Evolutionary conservation across 2,329 filamentous ascomycete genomes (phyloP), one percentile per base, ranked within the genome.

Genomic region (Xylaria polymorpha): DNA sequence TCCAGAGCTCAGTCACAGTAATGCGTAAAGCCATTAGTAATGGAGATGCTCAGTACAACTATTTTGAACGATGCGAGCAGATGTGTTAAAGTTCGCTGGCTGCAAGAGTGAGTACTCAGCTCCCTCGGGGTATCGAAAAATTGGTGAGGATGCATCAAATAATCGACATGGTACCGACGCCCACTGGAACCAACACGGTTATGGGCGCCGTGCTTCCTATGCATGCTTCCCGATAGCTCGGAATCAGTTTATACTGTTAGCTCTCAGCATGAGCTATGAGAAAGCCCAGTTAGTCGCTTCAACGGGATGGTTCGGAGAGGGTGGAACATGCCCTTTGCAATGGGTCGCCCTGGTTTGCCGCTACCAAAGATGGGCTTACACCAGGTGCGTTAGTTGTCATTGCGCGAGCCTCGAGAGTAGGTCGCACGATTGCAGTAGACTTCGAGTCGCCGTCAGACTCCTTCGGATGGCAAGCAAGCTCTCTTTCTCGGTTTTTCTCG

Each of bases 401-500:
- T 18, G 92, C 87, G 69, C 92, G 86, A 59, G 85, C 82, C 73
- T 92, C 78, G 1, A 80, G 71, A 51, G 66, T 73, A 14, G 78
- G 77, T 22, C 77, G 74, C 59, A 73, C 50, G 18, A 72, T 70
- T 55, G 55, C 71, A 35, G 69, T 68, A 80, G 78, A 70, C 61
- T 81, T 77, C 71, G 81, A 80, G 53, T 79, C 80, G 66, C 80
- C 81, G 29, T 82, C 82, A 70, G 84, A 85, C 56, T 82, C 83
- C 57, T 86, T 84, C 39, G 81, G 80, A 61, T 85, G 83, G 61
- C 85, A 85, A 72, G 79, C 86, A 74, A 86, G 81, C 79, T 88
- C 88, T 67, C 85, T 84, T 78, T 91, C 88, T 60, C 88, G 83
- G 75, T 91, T 91, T 81, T 94, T 92, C 79, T 96, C 93, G 61